Conservation (phyloP, 345 rosid species). For the Nasturtium officinale region DNA sequence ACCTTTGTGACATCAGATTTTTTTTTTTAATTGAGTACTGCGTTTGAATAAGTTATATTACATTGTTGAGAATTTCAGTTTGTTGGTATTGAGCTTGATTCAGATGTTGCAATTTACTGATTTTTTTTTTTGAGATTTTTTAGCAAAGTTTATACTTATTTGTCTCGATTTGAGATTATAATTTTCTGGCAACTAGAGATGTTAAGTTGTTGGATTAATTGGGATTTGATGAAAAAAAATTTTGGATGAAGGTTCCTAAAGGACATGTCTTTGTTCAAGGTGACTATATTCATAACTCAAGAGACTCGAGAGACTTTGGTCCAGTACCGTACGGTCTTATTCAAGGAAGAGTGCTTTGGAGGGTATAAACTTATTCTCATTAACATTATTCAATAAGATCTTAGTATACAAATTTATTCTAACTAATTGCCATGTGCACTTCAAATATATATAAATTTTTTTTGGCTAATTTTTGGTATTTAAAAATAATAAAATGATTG, state of each 20-base stretch:
- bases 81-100: slow-evolving; percentile 5
- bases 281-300: slow-evolving; percentile 58
- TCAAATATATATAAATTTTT: too few relatives aligned
- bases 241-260: slow-evolving; percentile 60
- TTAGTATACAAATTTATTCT: too few relatives aligned
- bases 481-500: background rate
- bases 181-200: background rate
- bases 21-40: too few relatives aligned
- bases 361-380: slow-evolving; percentile 47
- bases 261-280: slow-evolving; percentile 81
- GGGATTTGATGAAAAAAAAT: background rate
- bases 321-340: slow-evolving; percentile 77
- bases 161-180: background rate
- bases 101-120: background rate
- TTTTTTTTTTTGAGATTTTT: background rate
- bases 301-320: slow-evolving; percentile 76
- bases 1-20: slow-evolving; percentile 11
- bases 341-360: slow-evolving; percentile 62
- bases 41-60: background rate
- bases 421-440: too few relatives aligned
- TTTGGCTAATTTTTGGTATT: background rate
- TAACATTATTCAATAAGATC: too few relatives aligned
- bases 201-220: background rate
- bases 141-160: background rate
- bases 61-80: background rate